Evolutionary conservation across 2,329 filamentous ascomycete species (phyloP).

Genomic region (Pseudogymnoascus sp.): DNA sequence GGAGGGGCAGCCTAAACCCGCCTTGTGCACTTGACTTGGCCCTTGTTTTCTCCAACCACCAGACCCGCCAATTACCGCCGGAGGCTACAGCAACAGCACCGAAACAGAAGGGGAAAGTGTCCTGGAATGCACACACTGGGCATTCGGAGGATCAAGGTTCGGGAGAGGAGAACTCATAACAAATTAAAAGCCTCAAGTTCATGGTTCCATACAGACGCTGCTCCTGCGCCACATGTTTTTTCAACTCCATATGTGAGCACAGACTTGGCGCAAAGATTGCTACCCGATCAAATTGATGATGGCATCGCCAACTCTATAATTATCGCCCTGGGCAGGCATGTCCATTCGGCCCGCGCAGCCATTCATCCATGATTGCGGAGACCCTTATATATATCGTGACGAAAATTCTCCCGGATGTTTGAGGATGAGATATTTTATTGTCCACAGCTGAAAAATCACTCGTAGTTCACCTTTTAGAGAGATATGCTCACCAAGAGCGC

Average conservation of each 20-base stretch:
- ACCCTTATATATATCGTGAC: neutral
- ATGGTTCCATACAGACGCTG: neutral
- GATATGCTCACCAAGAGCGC: neutral
- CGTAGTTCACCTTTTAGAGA: neutral
- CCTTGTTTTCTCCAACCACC: neutral
- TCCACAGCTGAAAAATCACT: neutral
- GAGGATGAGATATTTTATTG: constrained; percentile 2
- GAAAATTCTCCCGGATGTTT: neutral
- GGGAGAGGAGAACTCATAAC: neutral
- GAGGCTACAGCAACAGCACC: neutral
- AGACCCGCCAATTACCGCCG: neutral
- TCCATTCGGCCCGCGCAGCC: constrained; percentile 2
- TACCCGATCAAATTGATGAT: neutral
- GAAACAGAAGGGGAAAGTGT: neutral
- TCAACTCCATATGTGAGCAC: neutral
- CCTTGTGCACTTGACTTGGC: neutral
- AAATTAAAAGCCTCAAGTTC: constrained; percentile 4
- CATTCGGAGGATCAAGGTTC: neutral
- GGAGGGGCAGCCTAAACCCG: neutral
- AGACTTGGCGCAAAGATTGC: constrained; percentile 2
- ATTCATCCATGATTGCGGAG: constrained; percentile 3
- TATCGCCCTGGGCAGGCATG: neutral
- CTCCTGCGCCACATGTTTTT: neutral
- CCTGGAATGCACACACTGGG: neutral
- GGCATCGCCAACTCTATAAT: constrained; percentile 5